Evolutionary conservation across 2,329 filamentous ascomycete genomes (phyloP), one percentile per base, ranked within the genome.

Genomic region (Sarocladium strictum): DNA sequence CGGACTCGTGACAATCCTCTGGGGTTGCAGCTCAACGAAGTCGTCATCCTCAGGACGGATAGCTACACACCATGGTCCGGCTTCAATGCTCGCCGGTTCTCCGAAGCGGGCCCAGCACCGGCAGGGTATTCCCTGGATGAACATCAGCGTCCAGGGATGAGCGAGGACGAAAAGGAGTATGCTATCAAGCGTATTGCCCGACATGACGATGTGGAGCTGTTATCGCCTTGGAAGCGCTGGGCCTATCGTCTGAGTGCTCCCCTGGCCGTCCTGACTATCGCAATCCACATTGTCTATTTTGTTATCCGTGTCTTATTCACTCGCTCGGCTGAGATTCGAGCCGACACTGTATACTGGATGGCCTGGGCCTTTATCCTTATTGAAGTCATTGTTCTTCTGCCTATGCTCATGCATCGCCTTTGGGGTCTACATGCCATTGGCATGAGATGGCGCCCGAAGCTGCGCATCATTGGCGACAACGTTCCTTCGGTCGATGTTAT

Each of bases 311-410:
- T 83, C 26, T 66, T 68, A 53, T 82, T 78, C 60, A 74, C 81
- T 53, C 63, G 79, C n/a, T 65, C 67, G 40, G 78, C 80, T 1
- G 78, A 83, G 59, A 66, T 71, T 1, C 64, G 64, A 1, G 65
- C 67, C 3, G 49, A 63, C 2, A 63, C 66, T 17, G 68, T 67
- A 2, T 83, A 76, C 57, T 68, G 71, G 3, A 73, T 76, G 43
- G 80, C 80, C 2, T 83, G 80, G 80, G 62, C 81, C 4, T 83
- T 83, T 58, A 78, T 83, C 54, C 75, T 69, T 21, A 72, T 82
- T 55, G 80, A 83, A 61, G 64, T 80, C 35, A 67, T 71, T n/a
- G 72, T 77, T 7, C 76, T 78, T 3, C 71, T 81, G 53, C 80
- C 80, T 6, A 73, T 76, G 3, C 65, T 82, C 27, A 73, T 81